A percentile compares a stretch with the other conserved stretches of the same genome.
Evolutionary conservation across 2,329 filamentous ascomycete genomes (phyloP).

Genomic region (Orbilia javanica): DNA sequence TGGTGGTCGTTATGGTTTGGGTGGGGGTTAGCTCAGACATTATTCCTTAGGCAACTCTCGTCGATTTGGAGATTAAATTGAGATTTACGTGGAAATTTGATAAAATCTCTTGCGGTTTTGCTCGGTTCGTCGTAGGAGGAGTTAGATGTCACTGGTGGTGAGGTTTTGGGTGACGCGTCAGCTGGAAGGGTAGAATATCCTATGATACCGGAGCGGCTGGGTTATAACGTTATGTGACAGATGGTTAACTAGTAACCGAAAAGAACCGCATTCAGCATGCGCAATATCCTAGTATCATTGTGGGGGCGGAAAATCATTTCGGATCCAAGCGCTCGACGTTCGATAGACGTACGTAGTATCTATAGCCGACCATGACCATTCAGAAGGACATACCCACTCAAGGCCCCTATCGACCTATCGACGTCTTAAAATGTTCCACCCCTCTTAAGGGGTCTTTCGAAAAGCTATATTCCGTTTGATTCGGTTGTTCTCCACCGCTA

Average conservation of each 20-base stretch:
- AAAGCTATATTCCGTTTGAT: too few relatives aligned
- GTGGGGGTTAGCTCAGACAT: conserved; percentile 35
- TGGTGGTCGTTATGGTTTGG: conserved; percentile 39
- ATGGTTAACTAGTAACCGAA: background rate
- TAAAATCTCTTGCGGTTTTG: background rate
- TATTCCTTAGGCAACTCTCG: background rate
- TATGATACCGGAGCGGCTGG: background rate
- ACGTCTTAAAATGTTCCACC: too few relatives aligned
- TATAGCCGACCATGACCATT: too few relatives aligned
- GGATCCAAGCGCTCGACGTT: too few relatives aligned
- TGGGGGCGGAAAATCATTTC: too few relatives aligned
- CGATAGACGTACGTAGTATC: too few relatives aligned
- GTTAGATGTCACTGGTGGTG: background rate
- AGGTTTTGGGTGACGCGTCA: background rate
- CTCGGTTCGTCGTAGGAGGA: background rate
- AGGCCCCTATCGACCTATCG: too few relatives aligned
- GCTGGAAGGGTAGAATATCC: background rate
- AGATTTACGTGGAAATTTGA: too few relatives aligned
- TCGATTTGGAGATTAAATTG: background rate
- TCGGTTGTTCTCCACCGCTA: too few relatives aligned
- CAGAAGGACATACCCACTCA: too few relatives aligned
- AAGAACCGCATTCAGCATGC: background rate
- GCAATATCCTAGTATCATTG: background rate
- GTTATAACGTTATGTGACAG: background rate
- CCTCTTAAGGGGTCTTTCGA: too few relatives aligned